These are phyloP conservation scores for Botrytis elliptica DNA, from an alignment of 2,329 filamentous ascomycete genomes.

Conservation along the genomic window DNA sequence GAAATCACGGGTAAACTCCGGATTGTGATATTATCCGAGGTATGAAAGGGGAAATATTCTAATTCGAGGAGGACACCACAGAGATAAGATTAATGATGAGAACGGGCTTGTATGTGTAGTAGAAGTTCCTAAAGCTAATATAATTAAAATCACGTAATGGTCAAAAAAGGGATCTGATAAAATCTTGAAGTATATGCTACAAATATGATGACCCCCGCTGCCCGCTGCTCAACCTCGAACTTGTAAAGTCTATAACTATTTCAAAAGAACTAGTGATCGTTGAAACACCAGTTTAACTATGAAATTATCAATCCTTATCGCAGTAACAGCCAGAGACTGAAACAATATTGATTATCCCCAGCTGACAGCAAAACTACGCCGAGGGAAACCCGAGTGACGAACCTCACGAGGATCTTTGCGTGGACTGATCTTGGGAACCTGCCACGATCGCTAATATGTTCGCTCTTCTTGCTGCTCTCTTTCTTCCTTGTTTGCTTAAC, in stretches of 20 bases:
- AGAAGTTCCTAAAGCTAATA: no score
- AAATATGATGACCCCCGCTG: not conserved
- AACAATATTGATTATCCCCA: not conserved
- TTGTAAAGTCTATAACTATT: not conserved
- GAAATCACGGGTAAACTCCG: not conserved
- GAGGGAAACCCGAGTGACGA: not conserved
- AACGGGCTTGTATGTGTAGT: fast-evolving
- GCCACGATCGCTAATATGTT: fast-evolving
- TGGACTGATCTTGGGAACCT: fast-evolving
- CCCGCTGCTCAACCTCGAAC: not conserved
- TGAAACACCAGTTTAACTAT: not conserved
- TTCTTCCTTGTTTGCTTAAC: not conserved
- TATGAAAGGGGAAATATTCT: not conserved
- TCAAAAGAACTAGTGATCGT: no score
- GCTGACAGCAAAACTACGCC: not conserved
- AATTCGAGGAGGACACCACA: no score
- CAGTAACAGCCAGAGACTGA: not conserved
- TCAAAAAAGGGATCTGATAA: no score
- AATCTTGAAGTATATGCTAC: not conserved
- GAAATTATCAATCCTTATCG: not conserved
- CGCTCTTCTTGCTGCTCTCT: not conserved
- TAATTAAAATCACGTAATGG: fast-evolving
- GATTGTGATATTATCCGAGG: not conserved
- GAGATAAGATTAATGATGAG: not conserved
- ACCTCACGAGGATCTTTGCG: not conserved